Conservation (phyloP, 352 stramenopile species). For the Phytophthora pluvialis region DNA sequence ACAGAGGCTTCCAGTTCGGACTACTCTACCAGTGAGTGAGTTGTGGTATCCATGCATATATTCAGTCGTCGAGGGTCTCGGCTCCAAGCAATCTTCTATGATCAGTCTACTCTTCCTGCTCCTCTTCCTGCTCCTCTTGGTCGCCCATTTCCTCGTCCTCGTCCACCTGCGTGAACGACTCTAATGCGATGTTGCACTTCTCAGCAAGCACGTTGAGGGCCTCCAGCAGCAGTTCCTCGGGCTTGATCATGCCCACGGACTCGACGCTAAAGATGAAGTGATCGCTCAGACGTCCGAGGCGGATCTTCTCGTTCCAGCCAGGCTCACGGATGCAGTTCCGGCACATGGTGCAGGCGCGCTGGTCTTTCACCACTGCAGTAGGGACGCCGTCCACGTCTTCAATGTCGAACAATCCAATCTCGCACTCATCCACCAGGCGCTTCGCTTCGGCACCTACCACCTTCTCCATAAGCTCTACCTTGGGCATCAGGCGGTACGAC, state of each 20-base stretch:
- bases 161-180: constrained; percentile 70
- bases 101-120: constrained; percentile 60
- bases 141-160: constrained; percentile 61
- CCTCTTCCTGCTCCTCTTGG: constrained; percentile 49
- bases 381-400: constrained; percentile 83
- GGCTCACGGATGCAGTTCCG: constrained; percentile 95
- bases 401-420: constrained; percentile 91
- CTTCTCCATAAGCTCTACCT: constrained; percentile 75
- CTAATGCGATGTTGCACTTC: constrained; percentile 87
- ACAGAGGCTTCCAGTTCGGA: constrained; percentile 2
- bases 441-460: constrained; percentile 70
- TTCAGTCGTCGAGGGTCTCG: constrained; percentile 29
- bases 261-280: constrained; percentile 97
- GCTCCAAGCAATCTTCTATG: constrained; percentile 34
- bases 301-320: constrained; percentile 87
- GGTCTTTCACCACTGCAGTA: constrained; percentile 85
- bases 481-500: constrained; percentile 94
- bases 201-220: constrained; percentile 81
- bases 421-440: constrained; percentile 70
- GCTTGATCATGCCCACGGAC: constrained; percentile 88
- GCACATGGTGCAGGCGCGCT: constrained; percentile 95
- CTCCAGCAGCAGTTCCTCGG: constrained; percentile 80
- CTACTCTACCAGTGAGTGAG: background rate
- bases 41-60: constrained; percentile 41
- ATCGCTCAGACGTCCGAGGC: constrained; percentile 92